Evolutionary conservation across 148 eudicot genomes (phyloP).

Genomic region (Cornus florida): DNA sequence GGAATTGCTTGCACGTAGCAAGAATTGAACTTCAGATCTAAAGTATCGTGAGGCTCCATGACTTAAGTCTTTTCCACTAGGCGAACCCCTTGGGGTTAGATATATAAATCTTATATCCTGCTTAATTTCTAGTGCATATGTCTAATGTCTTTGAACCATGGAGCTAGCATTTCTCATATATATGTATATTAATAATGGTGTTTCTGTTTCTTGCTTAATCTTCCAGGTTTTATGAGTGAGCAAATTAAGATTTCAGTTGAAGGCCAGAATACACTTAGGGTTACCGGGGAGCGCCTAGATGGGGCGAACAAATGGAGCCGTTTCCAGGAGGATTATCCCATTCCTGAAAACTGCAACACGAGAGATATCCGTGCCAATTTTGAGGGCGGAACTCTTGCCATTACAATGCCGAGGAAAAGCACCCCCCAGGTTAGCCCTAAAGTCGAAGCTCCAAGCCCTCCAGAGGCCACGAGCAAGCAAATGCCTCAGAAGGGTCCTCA

Average conservation of each 20-base stretch:
- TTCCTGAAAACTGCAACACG: slow-evolving; percentile 48
- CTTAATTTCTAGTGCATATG: too few relatives aligned
- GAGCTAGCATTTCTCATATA: too few relatives aligned
- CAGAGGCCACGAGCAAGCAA: neutral
- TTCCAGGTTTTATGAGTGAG: slow-evolving; percentile 57
- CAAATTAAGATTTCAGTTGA: slow-evolving; percentile 58
- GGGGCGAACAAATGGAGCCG: slow-evolving; percentile 51
- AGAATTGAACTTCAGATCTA: too few relatives aligned
- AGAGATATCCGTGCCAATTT: slow-evolving; percentile 55
- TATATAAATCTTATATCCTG: too few relatives aligned
- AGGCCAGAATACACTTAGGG: slow-evolving; percentile 38
- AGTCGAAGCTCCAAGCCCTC: neutral
- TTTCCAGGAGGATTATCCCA: slow-evolving; percentile 46
- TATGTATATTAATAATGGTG: neutral
- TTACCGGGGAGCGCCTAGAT: slow-evolving; percentile 53
- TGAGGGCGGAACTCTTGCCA: slow-evolving; percentile 44
- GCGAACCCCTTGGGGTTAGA: too few relatives aligned
- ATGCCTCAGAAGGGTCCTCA: neutral
- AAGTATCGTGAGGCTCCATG: too few relatives aligned
- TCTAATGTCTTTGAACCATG: too few relatives aligned
- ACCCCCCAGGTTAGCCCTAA: neutral
- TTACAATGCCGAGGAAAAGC: slow-evolving; percentile 47
- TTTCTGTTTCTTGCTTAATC: neutral
- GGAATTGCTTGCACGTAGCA: too few relatives aligned
- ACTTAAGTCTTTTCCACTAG: too few relatives aligned